Evolutionary conservation across 371 early-diverging fungal species (phyloP), one percentile per base, ranked within the genome.

Genomic region (Encephalitozoon intestinalis): DNA sequence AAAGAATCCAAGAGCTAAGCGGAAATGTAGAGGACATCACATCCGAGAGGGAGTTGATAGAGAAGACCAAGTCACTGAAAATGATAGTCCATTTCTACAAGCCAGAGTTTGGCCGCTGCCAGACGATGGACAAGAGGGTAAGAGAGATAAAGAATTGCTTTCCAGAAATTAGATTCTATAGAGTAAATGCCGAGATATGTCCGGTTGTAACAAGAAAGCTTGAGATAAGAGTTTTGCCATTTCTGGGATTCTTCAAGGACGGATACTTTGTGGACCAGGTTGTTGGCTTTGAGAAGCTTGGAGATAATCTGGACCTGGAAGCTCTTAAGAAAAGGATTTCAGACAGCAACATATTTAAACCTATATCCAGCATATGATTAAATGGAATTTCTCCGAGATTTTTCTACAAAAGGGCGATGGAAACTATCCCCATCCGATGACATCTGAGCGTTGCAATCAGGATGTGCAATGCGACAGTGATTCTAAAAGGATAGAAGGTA

Each of bases 1-100:
- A 53, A 31, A 34, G 76, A 46, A 52, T 77, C 51, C 30, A 74
- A 40, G 78, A 79, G 73, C 67, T 79, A 34, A 31, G 43, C 15
- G 46, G 46, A 65, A 43, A 28, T 11, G 40, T 80, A 11, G 43
- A 25, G n/a, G 78, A 79, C 30, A 75, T 82, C 30, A 54, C 21
- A 31, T 53, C 66, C 26, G 85, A 84, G 63, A 25, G 70, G 18
- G 79, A 81, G 15, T 52, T 84, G 28, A 78, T 83, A 28, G 65
- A 74, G 31, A 70, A 74, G 58, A 67, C 79, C 25, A 78, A 78
- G 49, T 28, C 34, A 8, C 63, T 76, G 23, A 84, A 70, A 18
- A 76, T 84, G 73, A 67, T 84, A 41, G 80, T 84, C 0, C 85
- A 84, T 73, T 84, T 84, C 65, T 82, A 83, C 67, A 37, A 76